Conservation (phyloP, 768 basidiomycete species). For the Hygrocybe coccinea region DNA sequence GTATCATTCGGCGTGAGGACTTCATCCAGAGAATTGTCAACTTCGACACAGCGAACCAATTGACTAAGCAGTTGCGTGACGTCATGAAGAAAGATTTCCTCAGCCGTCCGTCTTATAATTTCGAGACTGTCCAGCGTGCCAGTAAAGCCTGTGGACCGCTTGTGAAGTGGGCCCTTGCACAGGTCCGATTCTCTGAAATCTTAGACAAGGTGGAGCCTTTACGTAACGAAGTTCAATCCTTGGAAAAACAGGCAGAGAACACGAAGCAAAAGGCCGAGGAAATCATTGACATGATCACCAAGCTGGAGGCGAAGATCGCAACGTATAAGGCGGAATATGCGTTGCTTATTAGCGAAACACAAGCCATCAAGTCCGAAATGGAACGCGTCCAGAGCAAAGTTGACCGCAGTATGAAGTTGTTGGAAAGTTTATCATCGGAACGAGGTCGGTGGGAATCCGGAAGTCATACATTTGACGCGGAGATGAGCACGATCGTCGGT, state of each 20-base stretch:
- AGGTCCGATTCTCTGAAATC: conserved; percentile 95
- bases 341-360: conserved; percentile 90
- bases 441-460: conserved; percentile 90
- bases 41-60: conserved; percentile 86
- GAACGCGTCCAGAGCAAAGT: conserved; percentile 96
- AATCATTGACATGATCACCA: conserved; percentile 87
- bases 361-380: conserved; percentile 97
- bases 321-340: conserved; percentile 98
- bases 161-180: conserved; percentile 97
- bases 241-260: conserved; percentile 89
- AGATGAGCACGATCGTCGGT: conserved; percentile 98
- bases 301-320: conserved; percentile 88
- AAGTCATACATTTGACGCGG: conserved; percentile 91
- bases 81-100: conserved; percentile 91
- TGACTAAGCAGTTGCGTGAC: conserved; percentile 87
- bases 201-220: conserved; percentile 95
- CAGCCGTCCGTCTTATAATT: conserved; percentile 86
- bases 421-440: conserved; percentile 93
- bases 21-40: conserved; percentile 95
- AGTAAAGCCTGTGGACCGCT: conserved; percentile 97
- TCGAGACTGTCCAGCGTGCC: conserved; percentile 90
- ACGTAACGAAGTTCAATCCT: conserved; percentile 88
- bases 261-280: conserved; percentile 89
- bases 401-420: conserved; percentile 90
- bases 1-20: conserved; percentile 92